Evolutionary conservation across 176 grass and related monocot genomes (phyloP), one percentile per base, ranked within the genome.

Genomic region (Triticum monococcum): DNA sequence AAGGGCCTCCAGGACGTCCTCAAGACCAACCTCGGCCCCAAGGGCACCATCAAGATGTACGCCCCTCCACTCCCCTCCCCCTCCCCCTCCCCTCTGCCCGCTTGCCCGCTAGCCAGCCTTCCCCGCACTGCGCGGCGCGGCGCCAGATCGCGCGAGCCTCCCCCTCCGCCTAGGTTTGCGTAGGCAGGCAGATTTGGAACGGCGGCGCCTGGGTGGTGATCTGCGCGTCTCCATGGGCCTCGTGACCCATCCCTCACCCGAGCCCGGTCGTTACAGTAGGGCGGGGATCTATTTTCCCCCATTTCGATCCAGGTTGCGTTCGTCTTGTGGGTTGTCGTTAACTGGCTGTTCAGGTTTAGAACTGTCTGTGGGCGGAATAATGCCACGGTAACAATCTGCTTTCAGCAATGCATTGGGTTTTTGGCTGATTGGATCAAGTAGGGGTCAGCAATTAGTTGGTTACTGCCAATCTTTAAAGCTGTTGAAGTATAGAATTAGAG

Each of bases 1-100:
- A 98, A 92, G 89, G 97, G 97, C 25, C 94, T 98, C 59, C 90
- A 94, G 83, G 94, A 98, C 17, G 97, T 98, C 77, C 92, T 98
- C 88, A 96, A 92, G 88, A 94, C 97, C 76, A 98, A 96, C 87
- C 94, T 98, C 82, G 97, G 97, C 1, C 89, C 94, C 85, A 98
- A 96, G 79, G 97, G 94, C 82, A 98, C 97, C 79, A 94, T 92
- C 90, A 98, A 98, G 88, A 98, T 98, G 97, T 98, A 87, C 79
- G 25, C 3, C 22, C 16, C 31, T 0, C 26, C 3, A 23, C 31
- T 43, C 57, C 45, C 45, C 45, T 14, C 5, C 4, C 10, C 7
- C 38, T 5, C 38, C 5, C 14, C 46, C 3, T 14, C 24, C 71
- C 33, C 33, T 36, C 24, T 74, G 40, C 40, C n/a, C 7, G 7